Evolutionary conservation across 2,329 filamentous ascomycete genomes (phyloP).

Genomic region (Fusarium incarnatum): DNA sequence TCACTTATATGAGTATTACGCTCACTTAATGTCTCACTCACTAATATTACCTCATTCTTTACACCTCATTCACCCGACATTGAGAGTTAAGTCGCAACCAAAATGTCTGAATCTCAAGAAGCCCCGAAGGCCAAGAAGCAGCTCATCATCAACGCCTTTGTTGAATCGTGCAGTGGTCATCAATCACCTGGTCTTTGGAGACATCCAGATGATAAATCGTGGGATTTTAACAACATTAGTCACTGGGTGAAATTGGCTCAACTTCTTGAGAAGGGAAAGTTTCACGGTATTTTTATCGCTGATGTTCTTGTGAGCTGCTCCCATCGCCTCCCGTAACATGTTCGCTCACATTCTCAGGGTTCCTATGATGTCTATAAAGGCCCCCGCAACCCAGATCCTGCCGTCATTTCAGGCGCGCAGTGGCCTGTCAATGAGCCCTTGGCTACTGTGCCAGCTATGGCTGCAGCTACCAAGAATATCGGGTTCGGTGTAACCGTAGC

Average conservation of each 20-base stretch:
- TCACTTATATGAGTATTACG: not conserved
- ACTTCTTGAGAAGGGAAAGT: constrained; percentile 69
- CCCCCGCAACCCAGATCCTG: constrained; percentile 62
- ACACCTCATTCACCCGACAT: not conserved
- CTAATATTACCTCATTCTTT: not conserved
- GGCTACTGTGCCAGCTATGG: constrained; percentile 74
- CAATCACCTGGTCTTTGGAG: constrained; percentile 65
- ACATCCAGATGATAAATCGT: constrained; percentile 73
- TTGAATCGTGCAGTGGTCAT: constrained; percentile 52
- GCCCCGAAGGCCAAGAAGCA: not conserved
- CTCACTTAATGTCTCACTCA: not conserved
- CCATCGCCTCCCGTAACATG: not conserved
- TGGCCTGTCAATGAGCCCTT: constrained; percentile 79
- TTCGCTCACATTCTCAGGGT: constrained; percentile 51
- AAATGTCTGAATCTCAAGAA: not conserved
- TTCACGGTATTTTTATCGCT: constrained; percentile 75
- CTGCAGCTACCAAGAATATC: constrained; percentile 74
- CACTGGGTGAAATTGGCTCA: constrained; percentile 72
- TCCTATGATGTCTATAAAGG: constrained; percentile 79
- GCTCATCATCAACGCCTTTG: not conserved
- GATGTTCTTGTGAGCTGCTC: constrained; percentile 63
- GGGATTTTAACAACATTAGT: constrained; percentile 68
- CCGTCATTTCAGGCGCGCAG: constrained; percentile 72
- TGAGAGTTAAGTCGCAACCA: not conserved
- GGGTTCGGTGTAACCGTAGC: constrained; percentile 77